These are phyloP conservation scores for Thelonectria discophora DNA, from an alignment of 2,329 filamentous ascomycete genomes.

Conservation along the genomic window DNA sequence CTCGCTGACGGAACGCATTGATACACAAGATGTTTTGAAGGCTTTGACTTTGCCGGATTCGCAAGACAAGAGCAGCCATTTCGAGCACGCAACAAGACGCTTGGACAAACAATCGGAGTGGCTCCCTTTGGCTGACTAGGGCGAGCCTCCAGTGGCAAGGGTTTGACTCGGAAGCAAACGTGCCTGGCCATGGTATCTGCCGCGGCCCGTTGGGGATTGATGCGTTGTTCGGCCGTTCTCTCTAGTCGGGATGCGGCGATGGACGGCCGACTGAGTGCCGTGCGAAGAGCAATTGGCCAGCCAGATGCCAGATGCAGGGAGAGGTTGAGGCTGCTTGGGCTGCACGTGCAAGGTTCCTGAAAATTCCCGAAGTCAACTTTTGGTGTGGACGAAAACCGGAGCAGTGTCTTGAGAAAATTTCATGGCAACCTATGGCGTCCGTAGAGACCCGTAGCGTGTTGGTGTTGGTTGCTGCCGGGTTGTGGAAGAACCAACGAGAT, in stretches of 20 bases:
- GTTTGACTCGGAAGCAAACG: background rate
- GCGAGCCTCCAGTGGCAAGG: background rate
- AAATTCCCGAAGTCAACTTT: constrained; percentile 3
- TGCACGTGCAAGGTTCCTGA: background rate
- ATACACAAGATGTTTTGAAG: background rate
- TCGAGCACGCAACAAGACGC: background rate
- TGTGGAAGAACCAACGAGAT: background rate
- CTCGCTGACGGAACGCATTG: constrained; percentile 23
- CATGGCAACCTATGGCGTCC: background rate
- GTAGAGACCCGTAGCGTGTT: constrained; percentile 6
- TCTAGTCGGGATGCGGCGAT: constrained; percentile 12
- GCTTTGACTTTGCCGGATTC: background rate
- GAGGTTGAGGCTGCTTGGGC: background rate
- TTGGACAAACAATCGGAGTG: background rate
- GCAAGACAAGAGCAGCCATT: background rate
- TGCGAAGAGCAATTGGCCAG: constrained; percentile 8
- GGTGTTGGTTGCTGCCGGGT: background rate
- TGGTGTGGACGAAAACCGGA: background rate
- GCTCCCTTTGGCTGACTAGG: background rate
- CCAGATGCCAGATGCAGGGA: too few species aligned
- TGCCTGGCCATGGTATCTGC: background rate
- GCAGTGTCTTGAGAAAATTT: too few species aligned
- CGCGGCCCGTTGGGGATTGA: background rate
- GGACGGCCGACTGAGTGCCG: constrained; percentile 5
- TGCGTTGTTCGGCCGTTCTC: background rate